Base-by-base conservation (phyloP, 352 stramenopile genomes). In the Peronosclerospora sorghi region DNA sequence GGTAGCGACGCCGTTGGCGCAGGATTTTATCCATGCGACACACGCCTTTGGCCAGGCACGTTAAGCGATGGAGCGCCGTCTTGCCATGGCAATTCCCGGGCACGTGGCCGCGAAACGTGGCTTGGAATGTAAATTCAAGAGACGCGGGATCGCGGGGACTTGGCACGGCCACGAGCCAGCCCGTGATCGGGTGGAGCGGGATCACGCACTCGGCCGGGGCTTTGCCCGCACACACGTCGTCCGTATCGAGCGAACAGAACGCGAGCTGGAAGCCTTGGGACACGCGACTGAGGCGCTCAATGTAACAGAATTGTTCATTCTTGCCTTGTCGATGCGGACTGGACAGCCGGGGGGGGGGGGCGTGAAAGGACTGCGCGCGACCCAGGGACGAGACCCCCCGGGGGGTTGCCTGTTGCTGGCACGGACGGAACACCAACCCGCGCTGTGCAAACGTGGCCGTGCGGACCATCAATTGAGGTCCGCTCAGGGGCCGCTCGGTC, bases 221-320 rank as follows among this genome's bases (percentile, higher is more conserved):
- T 15, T 63, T 64, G 13, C 60, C 60, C 13, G 49, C 56, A 15
- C 36, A 48, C 3, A 69, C 40, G 20, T 69, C 60, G 0, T 36
- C 41, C 13, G 48, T 39, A 14, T 59, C 48, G 8, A 69, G 30
- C 8, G 60, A 49, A 20, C 48, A 63, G 30, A 56, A 66, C 8
- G 48, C 43, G 6, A 66, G 20, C 21, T 56, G 48, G 21, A 65
- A 57, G 2, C 56, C 60, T 17, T 52, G 9, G 8, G 13, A 19
- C 17, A 44, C 63, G 8, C 45, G 56, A 14, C 36, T 62, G 15
- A 66, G 29, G 18, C 60, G 39, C 26, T 69, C 60, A 32, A 65
- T 42, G 21, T 43, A 58, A 42, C 60, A 69, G 18, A 44, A 41
- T 21, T 69, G 60, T 36, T 69, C 56, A 40, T 66, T 68, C 50